These are phyloP conservation scores for Aspergillus sp. DNA, from an alignment of 2,329 filamentous ascomycete species.

Conservation along the genomic window DNA sequence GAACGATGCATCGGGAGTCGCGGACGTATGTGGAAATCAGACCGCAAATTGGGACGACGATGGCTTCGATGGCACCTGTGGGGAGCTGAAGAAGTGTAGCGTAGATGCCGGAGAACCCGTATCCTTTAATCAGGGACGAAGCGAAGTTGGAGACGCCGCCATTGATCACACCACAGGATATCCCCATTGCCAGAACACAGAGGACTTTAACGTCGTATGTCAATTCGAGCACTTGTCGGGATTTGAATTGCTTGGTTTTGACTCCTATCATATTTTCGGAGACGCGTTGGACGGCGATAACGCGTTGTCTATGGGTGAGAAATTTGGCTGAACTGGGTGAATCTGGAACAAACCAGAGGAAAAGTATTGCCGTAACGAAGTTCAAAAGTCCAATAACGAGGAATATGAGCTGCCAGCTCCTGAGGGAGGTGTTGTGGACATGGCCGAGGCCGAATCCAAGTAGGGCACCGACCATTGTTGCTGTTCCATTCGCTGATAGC, in stretches of 20 bases:
- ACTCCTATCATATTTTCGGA: constrained; percentile 45
- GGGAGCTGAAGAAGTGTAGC: constrained; percentile 37
- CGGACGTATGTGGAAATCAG: constrained; percentile 46
- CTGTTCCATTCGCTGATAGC: constrained; percentile 39
- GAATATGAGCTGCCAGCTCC: constrained; percentile 44
- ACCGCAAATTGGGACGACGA: constrained; percentile 37
- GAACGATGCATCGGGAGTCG: constrained; percentile 38
- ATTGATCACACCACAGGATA: constrained; percentile 50
- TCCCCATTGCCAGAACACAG: constrained; percentile 42
- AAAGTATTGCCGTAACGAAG: constrained; percentile 41
- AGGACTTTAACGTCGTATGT: constrained; percentile 40
- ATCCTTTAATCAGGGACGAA: constrained; percentile 48
- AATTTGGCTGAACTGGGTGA: constrained; percentile 40
- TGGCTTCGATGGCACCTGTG: constrained; percentile 34
- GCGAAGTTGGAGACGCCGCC: constrained; percentile 53
- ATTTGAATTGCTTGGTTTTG: constrained; percentile 37
- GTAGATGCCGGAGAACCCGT: constrained; percentile 33
- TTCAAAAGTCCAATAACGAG: constrained; percentile 45
- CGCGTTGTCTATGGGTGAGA: constrained; percentile 38
- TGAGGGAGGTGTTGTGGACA: constrained; percentile 25
- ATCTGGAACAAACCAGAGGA: constrained; percentile 39
- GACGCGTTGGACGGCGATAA: constrained; percentile 43
- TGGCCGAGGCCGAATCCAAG: constrained; percentile 38
- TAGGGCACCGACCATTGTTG: constrained; percentile 39
- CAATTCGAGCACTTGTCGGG: constrained; percentile 40